Conservation (phyloP, 75 land plant genomes). For the Cryptomeria japonica region DNA sequence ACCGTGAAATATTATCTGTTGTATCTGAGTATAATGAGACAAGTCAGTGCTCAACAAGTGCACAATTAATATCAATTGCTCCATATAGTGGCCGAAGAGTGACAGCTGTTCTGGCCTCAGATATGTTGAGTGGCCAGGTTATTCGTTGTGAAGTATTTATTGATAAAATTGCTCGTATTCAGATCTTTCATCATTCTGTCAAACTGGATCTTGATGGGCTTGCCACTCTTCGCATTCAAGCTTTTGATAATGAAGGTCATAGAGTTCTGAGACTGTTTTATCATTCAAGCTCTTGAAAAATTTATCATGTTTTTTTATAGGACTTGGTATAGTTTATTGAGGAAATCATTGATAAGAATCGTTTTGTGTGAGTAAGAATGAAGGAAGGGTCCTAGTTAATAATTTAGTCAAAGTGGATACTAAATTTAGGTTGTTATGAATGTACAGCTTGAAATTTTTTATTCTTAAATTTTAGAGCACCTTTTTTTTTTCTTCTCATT, state of each 20-base stretch:
- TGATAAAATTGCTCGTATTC: conserved; percentile 79
- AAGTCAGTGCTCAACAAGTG: conserved; percentile 80
- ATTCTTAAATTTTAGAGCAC: neutral
- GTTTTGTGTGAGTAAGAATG: neutral
- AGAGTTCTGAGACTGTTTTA: neutral
- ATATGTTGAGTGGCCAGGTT: conserved; percentile 62
- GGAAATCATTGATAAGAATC: neutral
- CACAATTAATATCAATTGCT: conserved; percentile 82
- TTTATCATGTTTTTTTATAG: neutral
- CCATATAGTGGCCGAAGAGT: conserved; percentile 76
- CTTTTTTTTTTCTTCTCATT: neutral
- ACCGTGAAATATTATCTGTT: conserved; percentile 84
- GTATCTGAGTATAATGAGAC: conserved; percentile 81
- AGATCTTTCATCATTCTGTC: conserved; percentile 92
- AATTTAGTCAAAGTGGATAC: neutral
- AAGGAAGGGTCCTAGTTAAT: neutral
- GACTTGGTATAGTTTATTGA: neutral
- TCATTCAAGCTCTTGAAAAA: neutral
- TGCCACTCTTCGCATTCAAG: conserved; percentile 79
- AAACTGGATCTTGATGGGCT: conserved; percentile 95
- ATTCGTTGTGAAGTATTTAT: conserved; percentile 94
- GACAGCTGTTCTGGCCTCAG: conserved; percentile 91
- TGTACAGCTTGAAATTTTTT: neutral
- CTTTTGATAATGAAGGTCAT: conserved; percentile 95
- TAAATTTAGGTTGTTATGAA: neutral